Base-by-base conservation (phyloP, 2,329 filamentous ascomycete species). In the Fusarium humuli region DNA sequence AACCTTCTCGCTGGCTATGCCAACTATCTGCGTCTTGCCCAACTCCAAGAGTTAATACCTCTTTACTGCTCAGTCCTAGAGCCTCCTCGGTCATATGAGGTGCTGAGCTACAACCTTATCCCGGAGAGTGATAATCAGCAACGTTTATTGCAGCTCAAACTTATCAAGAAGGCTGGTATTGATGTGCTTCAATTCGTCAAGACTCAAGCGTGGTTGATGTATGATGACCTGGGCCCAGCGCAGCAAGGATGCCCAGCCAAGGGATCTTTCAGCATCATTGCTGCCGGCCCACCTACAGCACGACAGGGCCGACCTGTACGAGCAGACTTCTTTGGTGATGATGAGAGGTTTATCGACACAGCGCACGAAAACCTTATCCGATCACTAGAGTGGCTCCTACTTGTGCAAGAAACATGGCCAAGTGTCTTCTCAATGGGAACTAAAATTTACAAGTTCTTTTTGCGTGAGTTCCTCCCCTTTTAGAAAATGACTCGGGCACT, bases 61-160 rank as follows among this genome's bases (percentile, higher is more conserved):
- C 83, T 97, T 1, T 99, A 99, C 79, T 94, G 93, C 67, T 94
- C 94, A 11, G 91, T 93, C 73, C 84, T 99, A 14, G 85, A 88
- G 12, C 82, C 85, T 9, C 83, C 88, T 14, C 86, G 91, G 67
- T 86, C 87, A 66, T 90, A 94, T 72, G 87, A 90, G 57, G 90
- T 91, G 18, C 85, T 99, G 50, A 93, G 91, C 61, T 87, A 89
- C 55, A 92, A 97, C 59, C 82, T 98, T 58, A 91, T 94, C 52
- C 88, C 92, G 47, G 86, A 98, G 57, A 86, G 87, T 29, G 88
- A 92, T 45, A 80, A 84, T 10, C 83, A 88, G 10, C 88, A 92
- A 65, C 90, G 94, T 72, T 79, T 88, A 29, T 84, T 87, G 40
- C 88, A 93, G 74, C 87, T 98, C 56, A 88, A 86, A 67, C 85